Evolutionary conservation across 2,329 filamentous ascomycete species (phyloP), one percentile per base, ranked within the genome.

Genomic region (Lecanosticta acicola): DNA sequence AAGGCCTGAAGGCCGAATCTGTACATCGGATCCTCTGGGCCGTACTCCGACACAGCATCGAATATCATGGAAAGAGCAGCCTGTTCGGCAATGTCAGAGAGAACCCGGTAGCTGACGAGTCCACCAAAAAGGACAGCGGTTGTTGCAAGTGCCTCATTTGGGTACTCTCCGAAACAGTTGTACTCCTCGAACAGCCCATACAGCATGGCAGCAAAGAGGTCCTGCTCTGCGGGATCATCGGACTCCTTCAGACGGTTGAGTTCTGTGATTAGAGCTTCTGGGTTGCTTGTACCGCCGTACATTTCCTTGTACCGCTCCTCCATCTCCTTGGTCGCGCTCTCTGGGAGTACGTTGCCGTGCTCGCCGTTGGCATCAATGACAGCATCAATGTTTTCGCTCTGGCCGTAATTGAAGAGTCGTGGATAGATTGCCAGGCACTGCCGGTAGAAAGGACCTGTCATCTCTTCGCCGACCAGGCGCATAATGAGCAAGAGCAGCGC

Each of bases 201-300:
- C 29, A 98, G 94, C 89, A 98, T 98, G 70, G 91, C 96, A 11
- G 91, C 87, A 64, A 98, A 98, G 4, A 96, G 79, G 63, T 98
- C 93, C 65, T 97, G 93, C 50, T 96, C 88, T 13, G 84, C 72
- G 1, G 87, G 78, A 49, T 93, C 85, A 39, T 81, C 80, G 0
- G 94, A 97, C 45, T 82, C 82, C 66, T 98, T 97, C 71, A 95
- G 94, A 45, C 80, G 78, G 53, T 88, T 83, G 60, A 98, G 79
- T 32, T 88, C 80, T 51, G 86, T 83, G 41, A 98, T 85, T 54
- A 98, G 86, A 44, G 87, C 81, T 45, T 87, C 81, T 14, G 96
- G 86, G 52, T 91, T 84, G 16, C 90, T 81, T 56, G 96, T 88
- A 55, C 87, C 85, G 55, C 87, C 86, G 64, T 98, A 98, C 90